Conservation (phyloP, 345 rosid species). For the Kandelia obovata region DNA sequence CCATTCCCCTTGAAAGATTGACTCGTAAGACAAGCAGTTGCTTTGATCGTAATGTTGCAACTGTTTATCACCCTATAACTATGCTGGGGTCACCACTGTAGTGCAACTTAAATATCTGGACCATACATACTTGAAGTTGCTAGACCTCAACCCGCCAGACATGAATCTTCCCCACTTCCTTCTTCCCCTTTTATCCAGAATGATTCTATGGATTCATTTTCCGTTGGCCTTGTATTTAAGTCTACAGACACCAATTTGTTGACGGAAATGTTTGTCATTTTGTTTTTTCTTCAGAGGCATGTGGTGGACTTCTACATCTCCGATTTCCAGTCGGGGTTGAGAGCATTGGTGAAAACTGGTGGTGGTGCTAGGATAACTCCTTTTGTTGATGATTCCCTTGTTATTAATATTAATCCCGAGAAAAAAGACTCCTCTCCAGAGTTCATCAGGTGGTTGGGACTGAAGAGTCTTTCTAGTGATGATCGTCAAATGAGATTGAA, state of each 20-base stretch:
- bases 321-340: constrained; percentile 86
- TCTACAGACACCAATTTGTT: neutral
- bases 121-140: too few species aligned
- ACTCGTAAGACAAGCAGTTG: neutral
- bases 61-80: too few species aligned
- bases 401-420: constrained; percentile 56
- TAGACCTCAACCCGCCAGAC: too few species aligned
- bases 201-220: neutral
- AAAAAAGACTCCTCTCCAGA: constrained; percentile 63
- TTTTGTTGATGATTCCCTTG: constrained; percentile 68
- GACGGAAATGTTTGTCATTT: neutral
- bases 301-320: constrained; percentile 96
- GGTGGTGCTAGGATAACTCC: constrained; percentile 71
- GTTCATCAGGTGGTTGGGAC: constrained; percentile 72
- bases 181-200: neutral
- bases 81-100: too few species aligned
- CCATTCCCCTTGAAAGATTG: neutral
- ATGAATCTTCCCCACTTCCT: too few species aligned
- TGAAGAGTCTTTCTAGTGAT: constrained; percentile 66
- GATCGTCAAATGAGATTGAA: constrained; percentile 67
- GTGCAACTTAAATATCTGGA: too few species aligned
- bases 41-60: too few species aligned
- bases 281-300: constrained; percentile 52
- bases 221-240: neutral
- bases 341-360: constrained; percentile 91